phyloP scores from a whole-genome alignment of 176 grass and related monocot genomes.

The Ensete ventricosum region DNA sequence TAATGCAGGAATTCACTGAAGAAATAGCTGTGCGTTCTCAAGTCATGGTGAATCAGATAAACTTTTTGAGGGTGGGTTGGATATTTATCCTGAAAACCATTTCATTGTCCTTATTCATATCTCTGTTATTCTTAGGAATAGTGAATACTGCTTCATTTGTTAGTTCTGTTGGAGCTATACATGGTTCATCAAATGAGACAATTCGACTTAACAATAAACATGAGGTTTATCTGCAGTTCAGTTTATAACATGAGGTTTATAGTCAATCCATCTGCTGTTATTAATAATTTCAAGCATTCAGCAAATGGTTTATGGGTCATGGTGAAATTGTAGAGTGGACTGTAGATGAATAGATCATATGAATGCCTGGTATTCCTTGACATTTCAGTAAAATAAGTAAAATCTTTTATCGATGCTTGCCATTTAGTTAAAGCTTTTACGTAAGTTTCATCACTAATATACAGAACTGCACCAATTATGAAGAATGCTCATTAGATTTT shows the following conservation, averaged over 20 bases:
- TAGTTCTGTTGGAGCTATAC: not conserved
- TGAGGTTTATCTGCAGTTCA: not conserved
- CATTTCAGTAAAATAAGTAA: no score
- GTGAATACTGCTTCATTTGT: not conserved
- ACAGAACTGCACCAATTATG: no score
- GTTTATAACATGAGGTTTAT: not conserved
- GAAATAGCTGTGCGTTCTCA: constrained; percentile 50
- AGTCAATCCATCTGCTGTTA: not conserved
- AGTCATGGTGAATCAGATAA: constrained; percentile 35
- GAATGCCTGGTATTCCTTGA: no score
- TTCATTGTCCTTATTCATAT: not conserved
- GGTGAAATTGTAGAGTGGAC: no score
- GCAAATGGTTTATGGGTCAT: not conserved
- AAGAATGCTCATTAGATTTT: no score
- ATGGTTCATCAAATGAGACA: no score
- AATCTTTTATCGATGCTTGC: no score
- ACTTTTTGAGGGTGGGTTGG: constrained; percentile 50
- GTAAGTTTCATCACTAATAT: no score
- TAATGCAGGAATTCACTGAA: constrained; percentile 71
- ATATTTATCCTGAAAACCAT: not conserved
- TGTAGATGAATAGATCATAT: not conserved
- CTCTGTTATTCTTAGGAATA: not conserved
- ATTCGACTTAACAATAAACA: not conserved
- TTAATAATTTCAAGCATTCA: not conserved
- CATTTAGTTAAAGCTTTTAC: no score